Evolutionary conservation across 257 asterid genomes (phyloP).

Genomic region (Solanum commersonii): DNA sequence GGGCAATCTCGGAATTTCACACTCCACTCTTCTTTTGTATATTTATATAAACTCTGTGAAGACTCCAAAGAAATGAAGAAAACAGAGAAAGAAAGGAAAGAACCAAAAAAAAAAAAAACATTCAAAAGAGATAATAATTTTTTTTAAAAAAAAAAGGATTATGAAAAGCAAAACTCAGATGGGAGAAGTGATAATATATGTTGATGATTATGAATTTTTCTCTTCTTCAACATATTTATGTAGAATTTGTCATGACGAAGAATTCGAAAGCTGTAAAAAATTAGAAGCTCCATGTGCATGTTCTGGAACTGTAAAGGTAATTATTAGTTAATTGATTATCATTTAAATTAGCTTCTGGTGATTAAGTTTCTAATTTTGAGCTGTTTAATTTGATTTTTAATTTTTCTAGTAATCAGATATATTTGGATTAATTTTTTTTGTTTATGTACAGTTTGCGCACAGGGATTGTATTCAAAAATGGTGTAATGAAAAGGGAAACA

Average conservation of each 20-base stretch:
- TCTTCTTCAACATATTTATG: constrained; percentile 26
- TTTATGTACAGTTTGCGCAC: constrained; percentile 60
- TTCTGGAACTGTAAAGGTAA: constrained; percentile 85
- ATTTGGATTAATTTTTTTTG: not conserved
- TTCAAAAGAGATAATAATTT: not conserved
- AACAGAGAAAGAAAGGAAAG: constrained; percentile 2
- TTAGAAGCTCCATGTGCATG: constrained; percentile 83
- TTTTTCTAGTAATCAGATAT: not conserved
- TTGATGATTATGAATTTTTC: constrained; percentile 31
- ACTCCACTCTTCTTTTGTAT: not conserved
- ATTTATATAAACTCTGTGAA: constrained; percentile 2
- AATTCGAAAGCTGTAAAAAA: constrained; percentile 43
- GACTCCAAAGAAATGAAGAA: constrained; percentile 1
- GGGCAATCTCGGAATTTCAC: constrained; percentile 32
- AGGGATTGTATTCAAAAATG: constrained; percentile 95
- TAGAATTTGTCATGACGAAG: constrained; percentile 87
- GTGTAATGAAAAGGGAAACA: constrained; percentile 88
- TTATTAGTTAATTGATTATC: not conserved
- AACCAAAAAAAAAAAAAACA: not conserved
- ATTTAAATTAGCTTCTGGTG: not conserved
- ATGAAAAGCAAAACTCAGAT: constrained; percentile 8
- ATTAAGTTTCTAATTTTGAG: not conserved
- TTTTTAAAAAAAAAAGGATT: not conserved
- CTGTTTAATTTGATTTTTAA: not conserved
- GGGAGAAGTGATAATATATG: constrained; percentile 45